Evolutionary conservation across 371 early-diverging fungal species (phyloP), one percentile per base, ranked within the genome.

Genomic region (Haplosporangium sp.): DNA sequence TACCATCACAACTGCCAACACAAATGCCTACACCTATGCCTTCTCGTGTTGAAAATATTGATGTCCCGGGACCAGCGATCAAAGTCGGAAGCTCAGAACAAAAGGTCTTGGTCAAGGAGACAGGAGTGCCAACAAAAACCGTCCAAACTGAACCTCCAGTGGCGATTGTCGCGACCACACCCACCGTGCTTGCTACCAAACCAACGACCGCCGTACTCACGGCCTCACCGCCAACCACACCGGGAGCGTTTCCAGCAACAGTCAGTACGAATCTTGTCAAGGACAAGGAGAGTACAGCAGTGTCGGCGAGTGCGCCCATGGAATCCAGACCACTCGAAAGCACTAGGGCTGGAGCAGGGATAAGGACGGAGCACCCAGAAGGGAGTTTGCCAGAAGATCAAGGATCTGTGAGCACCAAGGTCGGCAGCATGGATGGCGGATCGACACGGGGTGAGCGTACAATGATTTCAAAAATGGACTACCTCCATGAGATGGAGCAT

Each of bases 221-320:
- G 10, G 16, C 62, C 0, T 66, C 67, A 4, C 59, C 70, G 0
- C 48, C 67, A 21, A 55, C 16, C 48, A 75, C 76, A 4, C 76
- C 76, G 16, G 76, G 76, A 8, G 76, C 76, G 10, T 75, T 75
- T 59, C 76, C 76, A 7, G 54, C 41, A 43, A 38, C 41, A n/a
- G 38, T 6, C 21, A 41, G n/a, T 40, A 23, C 47, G 16, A 14
- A 5, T 41, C 36, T 18, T 21, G 57, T 37, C 41, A 41, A 55
- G 21, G 62, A 56, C n/a, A 38, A 18, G 29, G 11, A 47, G 54
- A 53, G 36, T 29, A 29, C 29, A 29, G 29, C 29, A 4, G 29
- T 29, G 29, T 29, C 29, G 29, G 4, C 29, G 16, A n/a, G 46
- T 9, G 3, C 12, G 5, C 12, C 46, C 46, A 14, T 10, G 46